Evolutionary conservation across 192 early-diverging fungal genomes (phyloP), one percentile per base, ranked within the genome.

Genomic region (Backusella australiensis): DNA sequence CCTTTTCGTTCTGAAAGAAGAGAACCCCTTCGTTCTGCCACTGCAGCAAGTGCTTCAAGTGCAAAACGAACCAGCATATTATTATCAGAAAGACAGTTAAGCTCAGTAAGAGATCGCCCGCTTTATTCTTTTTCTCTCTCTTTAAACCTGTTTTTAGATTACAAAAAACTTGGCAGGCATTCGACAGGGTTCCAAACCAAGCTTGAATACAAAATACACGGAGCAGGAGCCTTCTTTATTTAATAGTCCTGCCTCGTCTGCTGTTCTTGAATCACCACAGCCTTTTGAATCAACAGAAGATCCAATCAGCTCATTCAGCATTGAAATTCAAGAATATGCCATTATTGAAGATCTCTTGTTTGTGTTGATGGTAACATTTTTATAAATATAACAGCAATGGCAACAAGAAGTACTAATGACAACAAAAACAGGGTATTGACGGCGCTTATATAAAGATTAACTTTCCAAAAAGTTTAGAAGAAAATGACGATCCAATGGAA

Each of bases 341-440:
- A 87, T 97, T 32, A 91, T 99, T 29, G 94, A 99, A 71, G 97
- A 99, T 80, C 78, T 97, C 0, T 81, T 99, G 67, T 97, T 92
- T 75, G 90, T 94, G 17, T 84, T 97, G 80, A 89, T 95, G 88
- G 94, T 94, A 83, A 38, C 75, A 17, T 6, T 41, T 71, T 11
- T 7, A 29, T 34, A 12, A 17, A 15, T 15, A 41, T 3, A 41
- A 9, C 8, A 67, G 14, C 21, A 19, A 59, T 9, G 23, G 6
- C 7, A 59, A 63, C 21, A 63, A 29, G 14, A 26, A 12, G 23
- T 11, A 63, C 34, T 23, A 23, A 69, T 76, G 49, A 56, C 9
- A 42, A 63, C 42, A 41, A 49, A 52, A 69, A 4, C 26, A 59
- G 93, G 95, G 96, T 6, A 91, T 96, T 39, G 94, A 94, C 69